A percentile compares a stretch with the other conserved stretches of the same genome.
Evolutionary conservation across 2,329 filamentous ascomycete genomes (phyloP).

Genomic region (Penicillium sp.): DNA sequence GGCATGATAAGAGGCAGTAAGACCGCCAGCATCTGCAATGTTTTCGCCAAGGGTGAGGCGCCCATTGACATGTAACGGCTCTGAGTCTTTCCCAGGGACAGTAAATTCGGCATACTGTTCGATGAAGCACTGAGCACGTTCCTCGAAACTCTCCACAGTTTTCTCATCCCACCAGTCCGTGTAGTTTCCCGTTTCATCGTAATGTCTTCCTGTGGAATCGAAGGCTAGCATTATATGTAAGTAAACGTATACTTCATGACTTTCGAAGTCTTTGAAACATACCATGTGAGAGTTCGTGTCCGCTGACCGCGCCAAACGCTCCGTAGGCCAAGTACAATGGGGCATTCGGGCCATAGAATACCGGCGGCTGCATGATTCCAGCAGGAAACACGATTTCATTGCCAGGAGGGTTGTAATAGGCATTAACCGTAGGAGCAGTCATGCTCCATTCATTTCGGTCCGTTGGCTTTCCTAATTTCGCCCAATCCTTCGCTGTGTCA

Average conservation of each 20-base stretch:
- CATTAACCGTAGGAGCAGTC: slow-evolving; percentile 67
- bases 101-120: slow-evolving; percentile 69
- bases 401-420: slow-evolving; percentile 67
- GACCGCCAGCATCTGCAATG: slow-evolving; percentile 72
- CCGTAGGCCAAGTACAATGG: slow-evolving; percentile 71
- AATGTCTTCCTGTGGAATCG: slow-evolving; percentile 68
- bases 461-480: slow-evolving; percentile 63
- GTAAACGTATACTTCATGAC: background rate
- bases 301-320: slow-evolving; percentile 69
- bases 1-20: slow-evolving; percentile 66
- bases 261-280: slow-evolving; percentile 19
- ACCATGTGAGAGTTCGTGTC: slow-evolving; percentile 71
- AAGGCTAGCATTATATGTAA: slow-evolving; percentile 55
- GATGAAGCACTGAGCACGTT: slow-evolving; percentile 68
- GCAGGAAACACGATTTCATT: slow-evolving; percentile 74
- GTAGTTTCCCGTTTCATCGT: slow-evolving; percentile 67
- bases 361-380: slow-evolving; percentile 71
- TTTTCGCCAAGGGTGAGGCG: slow-evolving; percentile 70
- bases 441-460: slow-evolving; percentile 66
- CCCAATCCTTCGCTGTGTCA: slow-evolving; percentile 58
- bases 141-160: slow-evolving; percentile 63
- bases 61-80: slow-evolving; percentile 66
- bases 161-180: slow-evolving; percentile 70
- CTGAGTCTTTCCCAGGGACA: slow-evolving; percentile 60
- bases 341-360: slow-evolving; percentile 64